Conservation (phyloP, 2,329 filamentous ascomycete species). For the Fusarium neocosmosporiellum region DNA sequence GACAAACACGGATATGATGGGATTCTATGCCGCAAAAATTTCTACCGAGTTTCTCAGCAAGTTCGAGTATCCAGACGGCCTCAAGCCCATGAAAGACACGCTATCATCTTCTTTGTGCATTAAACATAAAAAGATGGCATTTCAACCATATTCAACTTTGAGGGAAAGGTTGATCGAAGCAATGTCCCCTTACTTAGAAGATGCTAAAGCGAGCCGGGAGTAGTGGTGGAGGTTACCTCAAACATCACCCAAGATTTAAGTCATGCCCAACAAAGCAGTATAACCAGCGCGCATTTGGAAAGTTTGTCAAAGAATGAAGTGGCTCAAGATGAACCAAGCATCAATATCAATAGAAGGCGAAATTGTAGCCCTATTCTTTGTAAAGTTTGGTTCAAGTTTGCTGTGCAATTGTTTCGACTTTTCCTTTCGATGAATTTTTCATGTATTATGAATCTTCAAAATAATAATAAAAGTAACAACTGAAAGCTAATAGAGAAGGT, state of each 20-base stretch:
- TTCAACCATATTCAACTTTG: conserved; percentile 31
- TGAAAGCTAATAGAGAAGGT: neutral
- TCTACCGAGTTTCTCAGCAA: conserved; percentile 33
- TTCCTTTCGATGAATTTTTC: neutral
- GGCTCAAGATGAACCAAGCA: neutral
- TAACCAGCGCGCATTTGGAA: neutral
- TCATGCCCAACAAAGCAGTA: neutral
- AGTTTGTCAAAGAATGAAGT: neutral
- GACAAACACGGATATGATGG: conserved; percentile 29
- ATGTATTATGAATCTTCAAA: neutral
- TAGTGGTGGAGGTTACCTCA: fast-evolving
- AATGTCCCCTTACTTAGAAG: neutral
- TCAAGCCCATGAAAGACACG: neutral
- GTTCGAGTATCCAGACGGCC: conserved; percentile 35
- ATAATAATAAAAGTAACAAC: neutral
- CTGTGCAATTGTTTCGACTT: neutral
- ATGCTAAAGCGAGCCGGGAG: neutral
- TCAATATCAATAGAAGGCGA: neutral
- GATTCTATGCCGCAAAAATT: conserved; percentile 35
- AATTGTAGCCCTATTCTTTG: neutral
- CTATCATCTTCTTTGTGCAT: conserved; percentile 18
- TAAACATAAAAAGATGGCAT: conserved; percentile 17
- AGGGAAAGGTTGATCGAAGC: conserved; percentile 21
- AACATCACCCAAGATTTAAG: neutral
- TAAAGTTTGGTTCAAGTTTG: neutral